A percentile compares a stretch with the other conserved stretches of the same genome.
Conservation (phyloP, 495 filamentous ascomycete species). For the Trichoderma virens region DNA sequence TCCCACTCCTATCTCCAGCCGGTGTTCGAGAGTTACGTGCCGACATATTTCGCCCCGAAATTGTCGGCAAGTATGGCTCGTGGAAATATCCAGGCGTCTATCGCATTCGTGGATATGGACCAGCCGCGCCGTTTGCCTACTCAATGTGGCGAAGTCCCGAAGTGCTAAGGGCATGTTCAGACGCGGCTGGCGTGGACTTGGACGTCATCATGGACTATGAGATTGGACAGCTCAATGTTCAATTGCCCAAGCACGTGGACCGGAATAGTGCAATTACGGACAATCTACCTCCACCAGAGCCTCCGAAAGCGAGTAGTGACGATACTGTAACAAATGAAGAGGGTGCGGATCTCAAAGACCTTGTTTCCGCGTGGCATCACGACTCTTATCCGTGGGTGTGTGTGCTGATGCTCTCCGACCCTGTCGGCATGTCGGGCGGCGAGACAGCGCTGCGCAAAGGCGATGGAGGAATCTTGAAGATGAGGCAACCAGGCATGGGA, state of each 20-base stretch:
- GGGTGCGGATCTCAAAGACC: constrained; percentile 31
- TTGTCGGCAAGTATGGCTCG: background rate
- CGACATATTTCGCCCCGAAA: constrained; percentile 5
- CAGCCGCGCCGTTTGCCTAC: constrained; percentile 50
- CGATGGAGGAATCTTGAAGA: constrained; percentile 55
- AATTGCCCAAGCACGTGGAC: background rate
- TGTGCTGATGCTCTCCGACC: constrained; percentile 69
- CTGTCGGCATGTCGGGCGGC: constrained; percentile 60
- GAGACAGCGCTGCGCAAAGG: constrained; percentile 61
- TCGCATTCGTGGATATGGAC: background rate
- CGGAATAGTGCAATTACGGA: constrained; percentile 29
- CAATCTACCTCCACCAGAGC: constrained; percentile 20
- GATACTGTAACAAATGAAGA: background rate
- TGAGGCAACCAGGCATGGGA: constrained; percentile 60
- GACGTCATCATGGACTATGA: constrained; percentile 65
- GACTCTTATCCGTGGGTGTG: constrained; percentile 75
- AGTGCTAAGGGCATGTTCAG: constrained; percentile 56
- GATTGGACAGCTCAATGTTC: constrained; percentile 64
- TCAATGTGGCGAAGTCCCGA: constrained; percentile 63
- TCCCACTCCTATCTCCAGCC: background rate
- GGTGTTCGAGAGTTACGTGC: constrained; percentile 1
- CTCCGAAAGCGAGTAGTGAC: background rate
- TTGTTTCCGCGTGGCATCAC: constrained; percentile 63
- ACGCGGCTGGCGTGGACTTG: constrained; percentile 67
- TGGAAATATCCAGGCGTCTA: background rate